A percentile compares a stretch with the other conserved stretches of the same genome.
These are phyloP conservation scores for Termitomyces sp. DNA, from an alignment of 768 basidiomycete genomes.

Conservation along the genomic window DNA sequence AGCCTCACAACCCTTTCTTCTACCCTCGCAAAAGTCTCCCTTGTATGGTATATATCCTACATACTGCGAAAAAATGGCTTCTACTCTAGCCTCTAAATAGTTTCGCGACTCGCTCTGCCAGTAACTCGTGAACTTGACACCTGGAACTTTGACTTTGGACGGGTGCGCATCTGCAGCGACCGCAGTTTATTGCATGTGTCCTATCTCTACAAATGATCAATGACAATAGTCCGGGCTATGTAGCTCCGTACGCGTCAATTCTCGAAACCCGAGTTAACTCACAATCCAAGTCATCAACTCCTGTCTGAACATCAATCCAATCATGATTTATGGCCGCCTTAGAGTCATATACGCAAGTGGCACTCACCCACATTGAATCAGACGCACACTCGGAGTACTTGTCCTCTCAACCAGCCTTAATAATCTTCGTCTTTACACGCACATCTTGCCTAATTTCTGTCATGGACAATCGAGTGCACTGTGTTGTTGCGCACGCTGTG, in stretches of 20 bases:
- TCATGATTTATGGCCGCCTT: neutral
- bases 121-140: neutral
- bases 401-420: neutral
- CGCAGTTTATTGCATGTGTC: neutral
- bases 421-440: neutral
- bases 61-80: too few relatives aligned
- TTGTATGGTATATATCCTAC: neutral
- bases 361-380: neutral
- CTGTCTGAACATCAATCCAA: neutral
- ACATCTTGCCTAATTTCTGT: neutral
- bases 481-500: constrained; percentile 24
- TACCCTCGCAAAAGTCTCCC: neutral
- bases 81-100: neutral
- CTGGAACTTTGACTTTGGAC: neutral
- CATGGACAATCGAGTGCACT: constrained; percentile 14
- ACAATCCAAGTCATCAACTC: neutral
- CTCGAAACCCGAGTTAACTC: neutral
- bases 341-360: neutral
- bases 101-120: neutral
- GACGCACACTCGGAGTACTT: constrained; percentile 4
- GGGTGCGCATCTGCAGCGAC: neutral
- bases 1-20: neutral
- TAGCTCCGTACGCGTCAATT: too few relatives aligned
- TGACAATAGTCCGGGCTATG: neutral
- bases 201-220: neutral